Conservation (phyloP, 495 filamentous ascomycete genomes). For the Amphirosellinia nigrospora region DNA sequence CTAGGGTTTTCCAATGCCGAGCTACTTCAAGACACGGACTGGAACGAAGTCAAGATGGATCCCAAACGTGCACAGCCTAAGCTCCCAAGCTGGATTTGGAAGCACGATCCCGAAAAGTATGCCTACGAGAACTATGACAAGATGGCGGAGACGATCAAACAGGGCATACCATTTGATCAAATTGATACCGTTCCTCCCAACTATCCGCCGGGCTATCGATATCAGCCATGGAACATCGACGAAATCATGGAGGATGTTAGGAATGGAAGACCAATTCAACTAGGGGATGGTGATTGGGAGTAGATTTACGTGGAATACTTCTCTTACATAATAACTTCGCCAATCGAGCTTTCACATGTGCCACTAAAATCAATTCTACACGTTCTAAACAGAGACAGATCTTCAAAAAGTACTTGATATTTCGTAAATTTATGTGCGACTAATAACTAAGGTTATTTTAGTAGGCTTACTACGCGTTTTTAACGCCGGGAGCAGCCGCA, state of each 20-base stretch:
- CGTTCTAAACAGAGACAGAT: neutral
- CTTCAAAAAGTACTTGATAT: neutral
- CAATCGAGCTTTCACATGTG: neutral
- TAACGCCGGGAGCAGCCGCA: conserved; percentile 41
- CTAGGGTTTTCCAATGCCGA: conserved; percentile 62
- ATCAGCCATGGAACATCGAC: conserved; percentile 54
- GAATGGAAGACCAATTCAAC: conserved; percentile 41
- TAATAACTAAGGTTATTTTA: neutral
- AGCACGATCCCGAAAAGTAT: conserved; percentile 63
- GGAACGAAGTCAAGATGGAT: conserved; percentile 59
- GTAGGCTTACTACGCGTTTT: conserved; percentile 35
- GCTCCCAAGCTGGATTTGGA: conserved; percentile 60
- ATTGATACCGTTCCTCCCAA: conserved; percentile 48
- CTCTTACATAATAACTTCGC: neutral
- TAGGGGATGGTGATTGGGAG: conserved; percentile 50
- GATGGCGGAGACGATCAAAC: conserved; percentile 48
- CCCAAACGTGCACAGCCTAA: conserved; percentile 57
- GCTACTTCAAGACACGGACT: conserved; percentile 63
- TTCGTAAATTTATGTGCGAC: neutral
- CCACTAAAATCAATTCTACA: neutral
- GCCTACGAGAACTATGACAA: conserved; percentile 59
- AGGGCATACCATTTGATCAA: conserved; percentile 46
- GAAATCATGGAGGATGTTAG: conserved; percentile 48
- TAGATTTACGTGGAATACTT: conserved; percentile 20
- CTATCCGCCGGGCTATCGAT: conserved; percentile 52